Base-by-base conservation (phyloP, 768 basidiomycete genomes). In the Kwoniella sp. region DNA sequence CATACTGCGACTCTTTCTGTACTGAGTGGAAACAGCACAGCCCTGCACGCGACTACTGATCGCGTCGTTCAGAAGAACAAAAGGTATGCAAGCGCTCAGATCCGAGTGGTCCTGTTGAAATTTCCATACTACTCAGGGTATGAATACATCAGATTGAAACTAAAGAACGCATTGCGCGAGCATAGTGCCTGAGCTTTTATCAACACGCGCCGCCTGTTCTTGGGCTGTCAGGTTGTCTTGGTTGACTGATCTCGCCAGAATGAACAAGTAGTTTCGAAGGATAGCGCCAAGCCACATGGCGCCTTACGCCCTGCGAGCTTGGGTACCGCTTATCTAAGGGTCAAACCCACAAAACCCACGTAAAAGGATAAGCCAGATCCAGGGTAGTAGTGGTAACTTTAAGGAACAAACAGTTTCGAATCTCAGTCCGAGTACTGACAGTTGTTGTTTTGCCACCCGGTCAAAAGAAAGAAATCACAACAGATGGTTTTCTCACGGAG, bases 341-440 rank as follows among this genome's bases (percentile, higher is more conserved):
- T 45, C 5, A 7, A 45, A 45, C 4, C 20, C 41, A 17, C 5
- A 17, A 11, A 3, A 45, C 9, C 5, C 8, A 45, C 41, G 41
- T 45, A 45, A n/a, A n/a, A 45, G 41, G 41, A 45, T 45, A 45
- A 45, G 41, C 41, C 41, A 45, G 41, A 45, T 45, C 41, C 41
- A 45, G 41, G 41, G 41, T 45, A 20, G 20, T 9, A 11, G n/a
- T n/a, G n/a, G n/a, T n/a, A n/a, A n/a, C 3, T 17, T 45, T 45
- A 45, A 45, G 41, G 41, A 45, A 45, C 41, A 45, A 45, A 45
- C 41, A 37, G 34, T 37, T 37, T 37, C 34, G 13, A 13, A 37
- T 37, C 7, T 37, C 34, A 37, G 5, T 37, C 13, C 34, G n/a
- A n/a, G n/a, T n/a, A n/a, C n/a, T n/a, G n/a, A 37, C 34, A 37